phyloP scores from a whole-genome alignment of 352 stramenopile genomes.

The Globisporangium paroecandrum region DNA sequence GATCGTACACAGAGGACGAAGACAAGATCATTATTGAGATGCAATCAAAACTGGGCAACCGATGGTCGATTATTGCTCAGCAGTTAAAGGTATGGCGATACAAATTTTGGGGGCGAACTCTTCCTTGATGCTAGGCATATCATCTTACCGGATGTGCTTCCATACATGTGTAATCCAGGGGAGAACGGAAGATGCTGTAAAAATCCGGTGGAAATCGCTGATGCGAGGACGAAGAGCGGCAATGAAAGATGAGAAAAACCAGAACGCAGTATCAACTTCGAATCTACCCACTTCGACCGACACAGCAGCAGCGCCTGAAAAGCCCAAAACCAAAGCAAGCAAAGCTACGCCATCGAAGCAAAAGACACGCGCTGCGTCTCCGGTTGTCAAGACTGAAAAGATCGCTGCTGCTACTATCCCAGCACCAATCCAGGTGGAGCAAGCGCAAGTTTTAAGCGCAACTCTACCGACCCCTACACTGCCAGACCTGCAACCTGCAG shows the following conservation, averaged over 20 bases:
- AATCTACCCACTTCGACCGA: slow-evolving; percentile 3
- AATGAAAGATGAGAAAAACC: slow-evolving; percentile 62
- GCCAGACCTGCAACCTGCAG: slow-evolving; percentile 10
- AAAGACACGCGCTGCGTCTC: slow-evolving; percentile 34
- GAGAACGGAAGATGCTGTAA: slow-evolving; percentile 90
- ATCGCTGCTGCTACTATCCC: slow-evolving; percentile 1
- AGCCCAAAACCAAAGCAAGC: slow-evolving; percentile 28
- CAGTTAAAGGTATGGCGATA: slow-evolving; percentile 69
- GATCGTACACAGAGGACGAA: slow-evolving; percentile 87
- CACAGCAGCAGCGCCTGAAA: slow-evolving; percentile 19
- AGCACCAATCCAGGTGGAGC: slow-evolving; percentile 2
- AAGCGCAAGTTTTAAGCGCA: slow-evolving; percentile 8
- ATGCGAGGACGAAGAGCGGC: slow-evolving; percentile 73
- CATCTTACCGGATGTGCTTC: not conserved
- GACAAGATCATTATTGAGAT: slow-evolving; percentile 93
- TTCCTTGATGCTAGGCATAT: not conserved
- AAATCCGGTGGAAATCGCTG: slow-evolving; percentile 92
- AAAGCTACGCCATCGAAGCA: slow-evolving; percentile 38
- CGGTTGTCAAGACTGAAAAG: slow-evolving; percentile 26
- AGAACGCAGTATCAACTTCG: slow-evolving; percentile 1
- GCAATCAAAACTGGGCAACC: slow-evolving; percentile 89
- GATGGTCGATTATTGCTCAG: slow-evolving; percentile 92
- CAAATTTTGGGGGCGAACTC: not conserved
- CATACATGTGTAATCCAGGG: slow-evolving; percentile 33
- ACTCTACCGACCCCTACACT: not conserved